Base-by-base conservation (phyloP, 2,329 filamentous ascomycete species). In the Onygenales sp. region DNA sequence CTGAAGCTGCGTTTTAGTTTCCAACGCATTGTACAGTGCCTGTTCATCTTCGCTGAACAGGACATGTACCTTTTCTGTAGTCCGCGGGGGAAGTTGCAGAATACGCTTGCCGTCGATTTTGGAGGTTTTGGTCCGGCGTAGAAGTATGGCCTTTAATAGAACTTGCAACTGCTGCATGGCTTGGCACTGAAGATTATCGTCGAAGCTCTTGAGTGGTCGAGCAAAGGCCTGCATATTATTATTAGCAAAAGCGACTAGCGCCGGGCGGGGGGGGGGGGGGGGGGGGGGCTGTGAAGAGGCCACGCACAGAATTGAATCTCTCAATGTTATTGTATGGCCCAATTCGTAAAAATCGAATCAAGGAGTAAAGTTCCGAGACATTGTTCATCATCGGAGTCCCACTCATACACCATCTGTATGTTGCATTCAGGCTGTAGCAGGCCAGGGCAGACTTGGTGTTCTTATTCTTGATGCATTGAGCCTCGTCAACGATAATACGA, bases 361-460 rank as follows among this genome's bases (percentile, higher is more conserved):
- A 72, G 0, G 89, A 87, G 62, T 81, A 90, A 2, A 95, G 75
- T 61, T 96, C 91, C 27, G 80, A 75, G 2, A 92, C 82, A 10
- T 78, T 82, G 61, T 95, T 95, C 86, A 93, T 93, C 86, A 92
- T 90, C 0, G 88, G 88, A 0, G 88, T 93, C 31, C 88, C 88
- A 36, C 85, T 89, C 67, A 92, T 79, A 63, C 85, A 89, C 73
- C 87, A 84, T 47, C 87, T 78, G 63, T 86, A 81, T 38, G 72
- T 74, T 11, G 85, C 74, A 55, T 78, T 71, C 13, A 93, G 68
- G 9, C 71, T 66, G 59, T 75, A 80, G 33, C 81, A 81, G 4
- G 81, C 86, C 57, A 77, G 75, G 1, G 85, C 79, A 5, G 77
- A 72, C 57, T 81, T 79, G 0, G 86, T 85, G 42, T 72, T 75